Conservation (phyloP, 1,139 yeast genomes). For the Scheffersomyces segobiensis region DNA sequence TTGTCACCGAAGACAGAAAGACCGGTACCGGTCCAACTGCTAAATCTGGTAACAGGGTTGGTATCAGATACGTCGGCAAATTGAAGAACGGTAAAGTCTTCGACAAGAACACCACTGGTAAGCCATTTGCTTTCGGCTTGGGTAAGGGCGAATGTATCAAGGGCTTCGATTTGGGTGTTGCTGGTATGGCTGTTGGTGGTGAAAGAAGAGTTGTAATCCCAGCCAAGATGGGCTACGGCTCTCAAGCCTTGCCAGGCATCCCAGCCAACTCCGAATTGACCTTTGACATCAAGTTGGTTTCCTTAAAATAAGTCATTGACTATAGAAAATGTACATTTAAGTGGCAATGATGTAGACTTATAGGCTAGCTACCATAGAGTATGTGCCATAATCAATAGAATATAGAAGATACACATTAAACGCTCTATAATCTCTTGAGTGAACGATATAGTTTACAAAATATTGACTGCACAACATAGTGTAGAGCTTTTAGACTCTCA, state of each 20-base stretch:
- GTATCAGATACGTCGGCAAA: slow-evolving; percentile 97
- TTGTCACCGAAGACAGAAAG: slow-evolving; percentile 88
- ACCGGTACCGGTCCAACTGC: slow-evolving; percentile 86
- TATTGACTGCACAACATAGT: too few species aligned
- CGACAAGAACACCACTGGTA: slow-evolving; percentile 96
- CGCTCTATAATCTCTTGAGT: not conserved
- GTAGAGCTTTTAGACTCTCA: too few species aligned
- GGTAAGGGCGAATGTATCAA: slow-evolving; percentile 99
- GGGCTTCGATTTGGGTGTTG: slow-evolving; percentile 98
- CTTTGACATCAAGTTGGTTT: slow-evolving; percentile 91
- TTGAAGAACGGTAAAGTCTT: slow-evolving; percentile 93
- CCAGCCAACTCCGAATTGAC: slow-evolving; percentile 96
- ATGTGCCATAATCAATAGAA: not conserved
- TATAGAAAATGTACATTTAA: not conserved
- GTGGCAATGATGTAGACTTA: not conserved
- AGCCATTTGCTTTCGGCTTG: slow-evolving; percentile 86
- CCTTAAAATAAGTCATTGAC: slow-evolving; percentile 60
- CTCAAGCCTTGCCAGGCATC: slow-evolving; percentile 90
- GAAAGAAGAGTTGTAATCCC: slow-evolving; percentile 98
- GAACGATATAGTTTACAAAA: not conserved
- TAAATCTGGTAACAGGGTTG: slow-evolving; percentile 87
- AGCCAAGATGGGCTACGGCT: slow-evolving; percentile 94
- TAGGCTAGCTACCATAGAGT: too few species aligned
- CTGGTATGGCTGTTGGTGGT: slow-evolving; percentile 98
- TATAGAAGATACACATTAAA: not conserved